Evolutionary conservation across 176 grass and related monocot species (phyloP).

Genomic region (Avena atlantica): DNA sequence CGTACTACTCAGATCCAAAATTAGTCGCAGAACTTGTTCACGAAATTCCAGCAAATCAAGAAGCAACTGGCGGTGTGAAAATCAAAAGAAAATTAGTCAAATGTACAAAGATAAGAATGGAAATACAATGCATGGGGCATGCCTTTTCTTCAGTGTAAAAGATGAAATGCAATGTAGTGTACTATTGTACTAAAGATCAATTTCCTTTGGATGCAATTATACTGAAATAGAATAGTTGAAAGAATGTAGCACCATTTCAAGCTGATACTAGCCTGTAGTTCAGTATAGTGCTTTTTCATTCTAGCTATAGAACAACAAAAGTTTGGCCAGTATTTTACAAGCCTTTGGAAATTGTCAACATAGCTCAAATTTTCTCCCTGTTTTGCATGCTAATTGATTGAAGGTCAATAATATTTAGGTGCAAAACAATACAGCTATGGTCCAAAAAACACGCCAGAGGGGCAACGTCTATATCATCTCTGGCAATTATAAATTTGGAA

Average conservation of each 20-base stretch:
- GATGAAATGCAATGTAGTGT: background rate
- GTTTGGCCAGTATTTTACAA: background rate
- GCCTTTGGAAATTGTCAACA: background rate
- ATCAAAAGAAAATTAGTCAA: conserved; percentile 38
- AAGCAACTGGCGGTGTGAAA: conserved; percentile 63
- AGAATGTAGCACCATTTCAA: background rate
- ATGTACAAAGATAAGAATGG: background rate
- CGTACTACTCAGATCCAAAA: conserved; percentile 98
- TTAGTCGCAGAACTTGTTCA: conserved; percentile 90
- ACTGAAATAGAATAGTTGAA: conserved; percentile 33
- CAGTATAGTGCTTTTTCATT: background rate
- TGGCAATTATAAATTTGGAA: background rate
- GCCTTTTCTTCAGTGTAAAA: background rate
- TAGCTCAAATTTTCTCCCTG: background rate
- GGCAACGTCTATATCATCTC: background rate
- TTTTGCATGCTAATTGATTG: conserved; percentile 13
- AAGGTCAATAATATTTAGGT: conserved; percentile 1
- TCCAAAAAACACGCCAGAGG: background rate
- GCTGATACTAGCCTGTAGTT: background rate
- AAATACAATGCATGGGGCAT: background rate
- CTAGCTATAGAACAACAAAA: conserved; percentile 5
- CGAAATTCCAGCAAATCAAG: conserved; percentile 98
- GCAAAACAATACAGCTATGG: background rate
- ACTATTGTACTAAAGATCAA: conserved; percentile 28
- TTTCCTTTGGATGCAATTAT: background rate